phyloP scores from a whole-genome alignment of 2,329 filamentous ascomycete genomes.

The Cucurbitaria berberidis region DNA sequence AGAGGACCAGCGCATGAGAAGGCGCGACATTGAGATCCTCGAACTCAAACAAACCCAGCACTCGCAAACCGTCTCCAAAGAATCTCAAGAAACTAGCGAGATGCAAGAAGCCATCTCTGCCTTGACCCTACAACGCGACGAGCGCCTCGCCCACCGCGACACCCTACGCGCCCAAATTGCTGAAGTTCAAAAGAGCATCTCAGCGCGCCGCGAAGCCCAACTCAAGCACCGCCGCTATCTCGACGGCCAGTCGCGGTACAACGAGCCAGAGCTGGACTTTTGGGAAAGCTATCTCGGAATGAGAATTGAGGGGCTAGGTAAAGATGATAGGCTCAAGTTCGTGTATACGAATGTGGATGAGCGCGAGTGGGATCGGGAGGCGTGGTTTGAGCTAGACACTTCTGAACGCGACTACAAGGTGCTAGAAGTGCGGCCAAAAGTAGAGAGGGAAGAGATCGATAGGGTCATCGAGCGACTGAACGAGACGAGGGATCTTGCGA shows the following conservation, averaged over 20 bases:
- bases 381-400: conserved; percentile 90
- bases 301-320: conserved; percentile 85
- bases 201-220: conserved; percentile 72
- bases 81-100: conserved; percentile 73
- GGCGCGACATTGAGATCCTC: conserved; percentile 83
- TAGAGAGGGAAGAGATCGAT: conserved; percentile 79
- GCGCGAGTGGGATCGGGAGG: conserved; percentile 84
- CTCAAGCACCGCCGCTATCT: conserved; percentile 74
- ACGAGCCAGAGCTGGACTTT: conserved; percentile 91
- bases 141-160: conserved; percentile 62
- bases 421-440: conserved; percentile 77
- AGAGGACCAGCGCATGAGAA: conserved; percentile 93
- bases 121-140: conserved; percentile 62
- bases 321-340: conserved; percentile 86
- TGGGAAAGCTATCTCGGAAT: conserved; percentile 93
- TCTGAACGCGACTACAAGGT: conserved; percentile 84
- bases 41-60: conserved; percentile 73
- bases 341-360: conserved; percentile 87
- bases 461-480: conserved; percentile 79
- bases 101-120: conserved; percentile 66
- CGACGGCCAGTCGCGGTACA: conserved; percentile 84
- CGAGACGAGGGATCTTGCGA: conserved; percentile 74
- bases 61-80: conserved; percentile 76
- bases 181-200: conserved; percentile 73
- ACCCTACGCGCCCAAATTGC: conserved; percentile 63